phyloP scores from a whole-genome alignment of 305 asterid genomes.

The Fraxinus dipetala region DNA sequence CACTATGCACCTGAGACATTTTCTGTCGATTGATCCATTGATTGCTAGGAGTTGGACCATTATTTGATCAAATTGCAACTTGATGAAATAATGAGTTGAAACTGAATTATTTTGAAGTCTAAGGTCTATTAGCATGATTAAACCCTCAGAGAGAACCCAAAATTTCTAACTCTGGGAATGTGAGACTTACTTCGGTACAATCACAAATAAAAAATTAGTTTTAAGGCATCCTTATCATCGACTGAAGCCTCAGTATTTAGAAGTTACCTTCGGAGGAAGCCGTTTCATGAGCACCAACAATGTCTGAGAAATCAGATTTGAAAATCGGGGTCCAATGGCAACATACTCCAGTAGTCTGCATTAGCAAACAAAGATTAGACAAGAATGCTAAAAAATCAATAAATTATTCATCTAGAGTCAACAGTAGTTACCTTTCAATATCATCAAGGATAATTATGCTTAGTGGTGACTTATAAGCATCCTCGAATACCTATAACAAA shows the following conservation, averaged over 20 bases:
- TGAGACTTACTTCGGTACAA: neutral
- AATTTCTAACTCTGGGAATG: neutral
- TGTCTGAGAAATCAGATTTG: conserved; percentile 93
- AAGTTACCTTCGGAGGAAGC: conserved; percentile 78
- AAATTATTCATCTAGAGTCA: conserved; percentile 23
- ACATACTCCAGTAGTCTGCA: conserved; percentile 87
- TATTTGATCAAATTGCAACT: neutral
- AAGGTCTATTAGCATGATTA: neutral
- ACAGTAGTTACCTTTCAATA: conserved; percentile 77
- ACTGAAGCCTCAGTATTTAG: conserved; percentile 12
- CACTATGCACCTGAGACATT: neutral
- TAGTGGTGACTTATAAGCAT: conserved; percentile 94
- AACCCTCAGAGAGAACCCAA: neutral
- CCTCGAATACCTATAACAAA: conserved; percentile 79
- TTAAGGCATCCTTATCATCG: neutral
- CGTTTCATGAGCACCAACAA: conserved; percentile 88
- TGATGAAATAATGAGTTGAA: neutral
- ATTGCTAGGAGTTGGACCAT: neutral
- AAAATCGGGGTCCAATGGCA: conserved; percentile 92
- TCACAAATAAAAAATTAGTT: neutral
- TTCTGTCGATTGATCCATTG: neutral
- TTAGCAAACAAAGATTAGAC: conserved; percentile 23
- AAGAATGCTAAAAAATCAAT: conserved; percentile 21
- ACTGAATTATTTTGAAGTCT: neutral
- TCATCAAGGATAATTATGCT: conserved; percentile 89